Conservation (phyloP, 2,329 filamentous ascomycete genomes). For the Cladophialophora chaetospira region DNA sequence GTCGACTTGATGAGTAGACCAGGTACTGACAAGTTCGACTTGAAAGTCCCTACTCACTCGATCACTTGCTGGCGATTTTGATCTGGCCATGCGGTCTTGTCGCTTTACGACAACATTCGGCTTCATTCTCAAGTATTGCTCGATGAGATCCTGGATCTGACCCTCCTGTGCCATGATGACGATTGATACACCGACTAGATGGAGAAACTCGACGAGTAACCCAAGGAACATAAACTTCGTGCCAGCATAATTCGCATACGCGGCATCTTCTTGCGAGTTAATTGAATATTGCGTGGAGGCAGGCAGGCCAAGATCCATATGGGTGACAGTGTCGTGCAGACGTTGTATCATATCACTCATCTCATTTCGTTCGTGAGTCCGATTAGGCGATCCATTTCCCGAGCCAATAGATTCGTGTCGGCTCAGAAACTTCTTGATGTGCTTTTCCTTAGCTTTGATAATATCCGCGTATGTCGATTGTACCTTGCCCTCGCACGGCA, state of each 20-base stretch:
- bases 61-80: slow-evolving; percentile 17
- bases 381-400: slow-evolving; percentile 25
- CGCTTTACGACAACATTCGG: slow-evolving; percentile 36
- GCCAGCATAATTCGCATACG: slow-evolving; percentile 51
- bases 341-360: slow-evolving; percentile 41
- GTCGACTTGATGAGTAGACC: slow-evolving; percentile 42
- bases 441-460: slow-evolving; percentile 30
- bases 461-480: slow-evolving; percentile 33
- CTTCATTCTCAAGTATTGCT: slow-evolving; percentile 47
- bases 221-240: slow-evolving; percentile 50
- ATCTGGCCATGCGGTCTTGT: slow-evolving; percentile 35
- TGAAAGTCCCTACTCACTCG: slow-evolving; percentile 36
- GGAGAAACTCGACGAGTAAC: slow-evolving; percentile 43
- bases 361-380: slow-evolving; percentile 33
- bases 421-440: slow-evolving; percentile 32
- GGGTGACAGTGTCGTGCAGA: slow-evolving; percentile 47
- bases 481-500: slow-evolving; percentile 33
- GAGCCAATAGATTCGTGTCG: slow-evolving; percentile 29
- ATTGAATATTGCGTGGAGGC: slow-evolving; percentile 40
- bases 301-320: slow-evolving; percentile 48
- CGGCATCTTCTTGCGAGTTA: slow-evolving; percentile 42
- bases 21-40: slow-evolving; percentile 38
- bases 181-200: slow-evolving; percentile 41
- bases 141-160: slow-evolving; percentile 42
- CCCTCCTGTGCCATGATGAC: slow-evolving; percentile 43